These are phyloP conservation scores for Dryas octopetala DNA, from an alignment of 306 rosid genomes.

Conservation along the genomic window DNA sequence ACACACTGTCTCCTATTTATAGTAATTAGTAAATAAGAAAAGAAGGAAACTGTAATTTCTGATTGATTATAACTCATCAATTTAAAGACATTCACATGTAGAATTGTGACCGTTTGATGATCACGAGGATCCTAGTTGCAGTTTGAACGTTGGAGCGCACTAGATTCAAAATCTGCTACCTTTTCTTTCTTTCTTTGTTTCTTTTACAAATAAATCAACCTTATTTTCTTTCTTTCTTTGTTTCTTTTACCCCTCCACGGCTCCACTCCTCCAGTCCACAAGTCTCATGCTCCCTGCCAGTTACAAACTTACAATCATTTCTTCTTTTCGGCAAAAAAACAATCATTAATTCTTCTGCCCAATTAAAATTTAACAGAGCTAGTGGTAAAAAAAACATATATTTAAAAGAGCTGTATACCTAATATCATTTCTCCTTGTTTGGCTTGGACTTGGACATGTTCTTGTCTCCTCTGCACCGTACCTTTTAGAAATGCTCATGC, in stretches of 20 bases:
- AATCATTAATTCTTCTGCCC: too few relatives aligned
- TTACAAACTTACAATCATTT: too few relatives aligned
- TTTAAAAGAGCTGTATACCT: too few relatives aligned
- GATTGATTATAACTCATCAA: not conserved
- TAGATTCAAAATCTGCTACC: constrained; percentile 53
- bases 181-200: not conserved
- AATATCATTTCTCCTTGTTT: too few relatives aligned
- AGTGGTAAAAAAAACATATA: too few relatives aligned
- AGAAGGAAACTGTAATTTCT: not conserved
- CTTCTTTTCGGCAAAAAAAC: too few relatives aligned
- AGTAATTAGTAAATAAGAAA: constrained; percentile 21
- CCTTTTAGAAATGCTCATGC: too few relatives aligned
- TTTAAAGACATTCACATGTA: constrained; percentile 76
- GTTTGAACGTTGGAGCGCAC: constrained; percentile 98
- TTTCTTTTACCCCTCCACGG: not conserved
- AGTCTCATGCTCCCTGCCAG: too few relatives aligned
- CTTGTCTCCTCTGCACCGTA: too few relatives aligned
- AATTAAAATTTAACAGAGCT: too few relatives aligned
- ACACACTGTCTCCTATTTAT: constrained; percentile 52
- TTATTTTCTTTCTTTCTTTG: not conserved
- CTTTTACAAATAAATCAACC: constrained; percentile 2
- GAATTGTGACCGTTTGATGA: constrained; percentile 89
- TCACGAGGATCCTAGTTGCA: constrained; percentile 70
- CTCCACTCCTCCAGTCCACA: too few relatives aligned
- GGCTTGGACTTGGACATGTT: too few relatives aligned